Percentiles rank a stretch among this genome's conserved stretches.
Evolutionary conservation across 306 rosid species (phyloP).

Genomic region (Ziziphus jujuba): DNA sequence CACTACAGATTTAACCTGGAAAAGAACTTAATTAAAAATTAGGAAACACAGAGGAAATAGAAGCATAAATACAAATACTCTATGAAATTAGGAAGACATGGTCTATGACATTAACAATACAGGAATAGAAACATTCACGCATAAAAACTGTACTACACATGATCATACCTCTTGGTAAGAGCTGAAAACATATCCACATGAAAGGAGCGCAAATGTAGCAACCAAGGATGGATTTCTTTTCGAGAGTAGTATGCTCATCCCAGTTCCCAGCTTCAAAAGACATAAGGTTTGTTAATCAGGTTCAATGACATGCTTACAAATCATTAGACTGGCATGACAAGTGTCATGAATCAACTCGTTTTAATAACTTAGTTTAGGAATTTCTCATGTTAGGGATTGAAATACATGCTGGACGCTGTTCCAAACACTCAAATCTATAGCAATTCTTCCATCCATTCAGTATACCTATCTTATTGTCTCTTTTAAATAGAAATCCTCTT

Average conservation of each 20-base stretch:
- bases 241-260: slow-evolving; percentile 81
- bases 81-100: slow-evolving; percentile 26
- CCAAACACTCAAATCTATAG: no score
- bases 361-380: no score
- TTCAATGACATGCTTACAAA: slow-evolving; percentile 1
- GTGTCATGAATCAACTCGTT: no score
- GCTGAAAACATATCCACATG: slow-evolving; percentile 90
- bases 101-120: slow-evolving; percentile 21
- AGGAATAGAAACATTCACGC: slow-evolving; percentile 1
- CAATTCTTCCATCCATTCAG: not conserved
- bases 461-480: slow-evolving; percentile 1
- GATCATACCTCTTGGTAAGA: slow-evolving; percentile 86
- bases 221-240: slow-evolving; percentile 83
- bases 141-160: slow-evolving; percentile 17
- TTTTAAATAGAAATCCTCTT: not conserved
- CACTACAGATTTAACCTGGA: slow-evolving; percentile 89
- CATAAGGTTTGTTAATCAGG: slow-evolving; percentile 21
- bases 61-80: no score
- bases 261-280: slow-evolving; percentile 89
- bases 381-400: not conserved
- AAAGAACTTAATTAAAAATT: not conserved
- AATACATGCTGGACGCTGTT: not conserved
- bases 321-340: no score
- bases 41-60: no score
- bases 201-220: slow-evolving; percentile 83